A percentile compares a stretch with the other conserved stretches of the same genome.
Evolutionary conservation across 1,139 yeast species (phyloP).

Genomic region (Geotrichum fermentans): DNA sequence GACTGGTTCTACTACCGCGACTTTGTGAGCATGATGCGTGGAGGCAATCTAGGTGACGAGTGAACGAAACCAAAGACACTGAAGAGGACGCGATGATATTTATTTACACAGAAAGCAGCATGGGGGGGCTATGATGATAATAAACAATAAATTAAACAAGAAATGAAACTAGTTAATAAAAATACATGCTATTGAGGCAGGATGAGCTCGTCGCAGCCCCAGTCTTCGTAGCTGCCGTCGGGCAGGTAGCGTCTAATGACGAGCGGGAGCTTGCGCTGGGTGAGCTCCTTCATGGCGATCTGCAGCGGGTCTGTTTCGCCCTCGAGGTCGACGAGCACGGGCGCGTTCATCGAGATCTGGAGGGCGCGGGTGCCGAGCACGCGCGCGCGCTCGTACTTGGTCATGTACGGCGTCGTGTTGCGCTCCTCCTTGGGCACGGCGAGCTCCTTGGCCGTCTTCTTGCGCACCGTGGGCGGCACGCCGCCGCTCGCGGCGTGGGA

Average conservation of each 20-base stretch:
- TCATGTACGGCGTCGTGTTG: slow-evolving; percentile 96
- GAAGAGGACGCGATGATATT: too few species aligned
- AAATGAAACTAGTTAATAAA: not conserved
- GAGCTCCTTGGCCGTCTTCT: slow-evolving; percentile 69
- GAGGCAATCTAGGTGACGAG: slow-evolving; percentile 1
- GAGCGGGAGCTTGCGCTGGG: slow-evolving; percentile 91
- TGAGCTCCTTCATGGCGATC: slow-evolving; percentile 93
- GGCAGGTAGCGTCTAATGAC: slow-evolving; percentile 95
- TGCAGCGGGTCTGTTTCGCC: slow-evolving; percentile 99
- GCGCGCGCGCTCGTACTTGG: slow-evolving; percentile 95
- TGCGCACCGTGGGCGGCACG: slow-evolving; percentile 39
- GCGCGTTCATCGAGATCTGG: slow-evolving; percentile 96
- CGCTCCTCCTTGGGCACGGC: slow-evolving; percentile 87
- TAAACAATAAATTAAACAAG: not conserved
- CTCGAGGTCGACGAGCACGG: slow-evolving; percentile 93
- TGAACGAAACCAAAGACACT: not conserved
- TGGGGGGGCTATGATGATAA: not conserved
- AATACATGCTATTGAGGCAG: slow-evolving; percentile 56
- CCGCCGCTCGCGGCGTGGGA: slow-evolving; percentile 50
- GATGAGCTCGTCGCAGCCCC: slow-evolving; percentile 97
- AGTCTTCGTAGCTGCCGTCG: slow-evolving; percentile 94
- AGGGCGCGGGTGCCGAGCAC: slow-evolving; percentile 93
- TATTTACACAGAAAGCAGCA: not conserved
- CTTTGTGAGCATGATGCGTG: slow-evolving; percentile 25
- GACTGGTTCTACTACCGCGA: slow-evolving; percentile 57